Conservation (phyloP, 495 filamentous ascomycete species). For the Penicillium mononematosum region DNA sequence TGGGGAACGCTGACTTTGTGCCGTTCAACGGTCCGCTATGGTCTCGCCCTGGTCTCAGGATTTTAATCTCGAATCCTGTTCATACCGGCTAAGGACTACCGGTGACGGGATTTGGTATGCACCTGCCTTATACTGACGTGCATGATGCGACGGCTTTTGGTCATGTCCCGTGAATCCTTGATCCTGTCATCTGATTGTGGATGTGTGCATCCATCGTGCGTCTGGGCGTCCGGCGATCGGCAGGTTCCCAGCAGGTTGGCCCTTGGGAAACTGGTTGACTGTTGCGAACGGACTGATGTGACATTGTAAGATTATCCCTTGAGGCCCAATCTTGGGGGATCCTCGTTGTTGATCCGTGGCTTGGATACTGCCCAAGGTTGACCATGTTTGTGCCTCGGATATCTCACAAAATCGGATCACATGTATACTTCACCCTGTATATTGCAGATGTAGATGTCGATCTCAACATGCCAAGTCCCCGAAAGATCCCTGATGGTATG, state of each 20-base stretch:
- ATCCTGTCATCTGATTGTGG: neutral
- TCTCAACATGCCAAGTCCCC: neutral
- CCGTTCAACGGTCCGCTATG: constrained; percentile 22
- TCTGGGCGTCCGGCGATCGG: neutral
- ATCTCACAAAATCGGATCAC: constrained; percentile 1
- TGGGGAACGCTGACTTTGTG: constrained; percentile 9
- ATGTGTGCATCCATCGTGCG: constrained; percentile 1
- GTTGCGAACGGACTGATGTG: neutral
- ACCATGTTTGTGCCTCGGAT: neutral
- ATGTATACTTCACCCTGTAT: neutral
- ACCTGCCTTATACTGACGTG: neutral
- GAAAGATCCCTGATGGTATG: neutral
- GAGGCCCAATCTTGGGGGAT: neutral
- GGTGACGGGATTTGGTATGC: neutral
- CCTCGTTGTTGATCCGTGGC: neutral
- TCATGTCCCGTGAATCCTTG: neutral
- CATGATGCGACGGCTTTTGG: neutral
- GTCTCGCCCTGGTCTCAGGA: constrained; percentile 7
- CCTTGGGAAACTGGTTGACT: neutral
- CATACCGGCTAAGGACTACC: neutral
- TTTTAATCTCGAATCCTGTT: neutral
- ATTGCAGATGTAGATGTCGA: neutral
- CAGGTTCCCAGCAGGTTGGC: constrained; percentile 2
- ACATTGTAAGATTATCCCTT: neutral
- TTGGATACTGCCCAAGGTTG: neutral